These are phyloP conservation scores for Tetracladium marchalianum DNA, from an alignment of 495 filamentous ascomycete species.

Conservation along the genomic window DNA sequence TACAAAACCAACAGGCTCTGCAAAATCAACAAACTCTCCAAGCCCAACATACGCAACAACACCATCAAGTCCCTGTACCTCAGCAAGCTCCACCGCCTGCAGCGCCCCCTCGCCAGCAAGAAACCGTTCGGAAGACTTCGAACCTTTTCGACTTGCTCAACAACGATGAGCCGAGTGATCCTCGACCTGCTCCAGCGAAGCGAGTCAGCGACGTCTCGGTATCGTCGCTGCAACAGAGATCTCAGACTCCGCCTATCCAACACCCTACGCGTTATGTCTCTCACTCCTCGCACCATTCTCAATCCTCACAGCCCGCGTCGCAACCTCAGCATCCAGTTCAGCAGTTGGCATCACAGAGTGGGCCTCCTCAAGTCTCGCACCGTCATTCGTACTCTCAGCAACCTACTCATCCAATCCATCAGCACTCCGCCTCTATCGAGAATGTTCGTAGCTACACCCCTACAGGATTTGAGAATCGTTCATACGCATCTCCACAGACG, in stretches of 20 bases:
- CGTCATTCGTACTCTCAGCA: conserved; percentile 20
- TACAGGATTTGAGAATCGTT: conserved; percentile 20
- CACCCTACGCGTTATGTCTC: conserved; percentile 11
- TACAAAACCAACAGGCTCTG: too few relatives aligned
- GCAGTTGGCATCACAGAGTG: conserved; percentile 5
- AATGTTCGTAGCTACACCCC: conserved; percentile 22
- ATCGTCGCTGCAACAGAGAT: conserved; percentile 3
- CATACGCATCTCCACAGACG: conserved; percentile 17
- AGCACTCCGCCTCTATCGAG: conserved; percentile 19
- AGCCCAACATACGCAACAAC: not conserved
- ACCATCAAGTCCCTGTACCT: not conserved
- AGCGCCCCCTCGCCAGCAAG: conserved; percentile 36
- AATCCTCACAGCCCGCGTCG: conserved; percentile 2
- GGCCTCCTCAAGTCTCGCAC: conserved; percentile 29
- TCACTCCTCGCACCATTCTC: not conserved
- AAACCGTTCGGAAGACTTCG: conserved; percentile 36
- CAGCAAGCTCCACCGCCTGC: conserved; percentile 24
- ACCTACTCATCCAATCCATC: conserved; percentile 26
- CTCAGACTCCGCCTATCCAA: conserved; percentile 16
- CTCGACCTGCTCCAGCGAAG: conserved; percentile 35
- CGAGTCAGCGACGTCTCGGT: conserved; percentile 19
- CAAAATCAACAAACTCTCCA: too few relatives aligned
- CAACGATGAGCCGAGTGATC: conserved; percentile 48
- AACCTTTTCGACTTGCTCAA: conserved; percentile 47
- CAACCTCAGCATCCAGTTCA: conserved; percentile 10